phyloP scores from a whole-genome alignment of 1,139 yeast species.

The Taiozyma sp. region DNA sequence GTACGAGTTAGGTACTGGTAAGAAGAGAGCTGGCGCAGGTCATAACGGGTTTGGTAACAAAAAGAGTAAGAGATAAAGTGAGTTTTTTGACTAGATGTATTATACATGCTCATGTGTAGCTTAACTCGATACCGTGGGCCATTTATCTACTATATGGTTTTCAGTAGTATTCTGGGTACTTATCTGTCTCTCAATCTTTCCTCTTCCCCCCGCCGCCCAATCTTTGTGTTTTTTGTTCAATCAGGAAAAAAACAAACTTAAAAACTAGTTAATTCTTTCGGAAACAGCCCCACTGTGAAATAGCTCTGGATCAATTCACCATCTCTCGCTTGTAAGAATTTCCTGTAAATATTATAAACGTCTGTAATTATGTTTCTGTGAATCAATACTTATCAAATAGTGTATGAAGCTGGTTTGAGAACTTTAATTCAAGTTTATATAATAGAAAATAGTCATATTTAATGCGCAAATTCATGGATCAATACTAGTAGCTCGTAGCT shows the following conservation, averaged over 20 bases:
- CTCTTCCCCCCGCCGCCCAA: not conserved
- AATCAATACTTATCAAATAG: no score
- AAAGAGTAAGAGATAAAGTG: not conserved
- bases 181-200: not conserved
- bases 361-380: no score
- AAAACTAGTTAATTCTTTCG: no score
- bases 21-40: not conserved
- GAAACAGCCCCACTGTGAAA: constrained; percentile 23
- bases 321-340: constrained; percentile 65
- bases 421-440: no score
- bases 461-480: no score
- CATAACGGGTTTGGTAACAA: not conserved
- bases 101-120: not conserved
- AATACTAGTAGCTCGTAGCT: no score
- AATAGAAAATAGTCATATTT: no score
- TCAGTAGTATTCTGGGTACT: not conserved
- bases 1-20: constrained; percentile 22
- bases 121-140: no score
- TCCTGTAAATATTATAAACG: constrained; percentile 30
- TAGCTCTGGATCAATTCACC: constrained; percentile 69
- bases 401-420: no score
- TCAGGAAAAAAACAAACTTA: not conserved
- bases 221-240: not conserved
- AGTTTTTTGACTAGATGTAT: not conserved
- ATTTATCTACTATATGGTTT: no score